Evolutionary conservation across 2,329 filamentous ascomycete species (phyloP), one percentile per base, ranked within the genome.

Genomic region (Aspergillus sp.): DNA sequence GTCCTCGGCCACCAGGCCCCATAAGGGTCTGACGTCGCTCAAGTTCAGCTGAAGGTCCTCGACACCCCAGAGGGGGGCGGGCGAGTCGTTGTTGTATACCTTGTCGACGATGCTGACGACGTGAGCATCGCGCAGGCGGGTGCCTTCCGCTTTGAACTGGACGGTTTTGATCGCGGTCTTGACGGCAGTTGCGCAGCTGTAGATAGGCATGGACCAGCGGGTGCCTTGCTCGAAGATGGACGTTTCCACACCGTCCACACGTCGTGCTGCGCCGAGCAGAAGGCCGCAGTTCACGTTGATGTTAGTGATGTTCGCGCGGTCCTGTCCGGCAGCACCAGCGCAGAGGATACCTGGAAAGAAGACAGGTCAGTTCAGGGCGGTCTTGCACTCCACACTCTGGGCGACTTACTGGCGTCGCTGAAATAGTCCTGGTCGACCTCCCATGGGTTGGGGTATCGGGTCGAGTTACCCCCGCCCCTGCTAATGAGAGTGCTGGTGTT

Each of bases 131-230:
- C 62, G 57, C 0, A 79, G 53, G 11, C 66, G 56, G 0, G 73
- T 76, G 2, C 71, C 72, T 53, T 79, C 79, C 55, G 65, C 70
- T 2, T 61, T 54, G 53, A 81, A 79, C 0, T 63, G 61, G 6
- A 77, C 74, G 0, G 71, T 74, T 55, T 79, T 79, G 51, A 81
- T 68, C 1, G 66, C 70, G 2, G 77, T 76, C 45, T 72, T 72
- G 3, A 73, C 56, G 0, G 73, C 60, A 0, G 69, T 71, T 1
- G 76, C 75, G 54, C 78, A 81, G 0, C 66, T 65, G 52, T 79
- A 78, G 0, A 80, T 51, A 0, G 74, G 70, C 3, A 70, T 60
- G 1, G 70, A 69, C 76, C 76, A 81, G 33, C 62, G 55, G 13
- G 72, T 73, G 69, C 19, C 69, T 9, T 68, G 65, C 20, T 78